Evolutionary conservation across 768 basidiomycete genomes (phyloP).

Genomic region (Trametes villosa): DNA sequence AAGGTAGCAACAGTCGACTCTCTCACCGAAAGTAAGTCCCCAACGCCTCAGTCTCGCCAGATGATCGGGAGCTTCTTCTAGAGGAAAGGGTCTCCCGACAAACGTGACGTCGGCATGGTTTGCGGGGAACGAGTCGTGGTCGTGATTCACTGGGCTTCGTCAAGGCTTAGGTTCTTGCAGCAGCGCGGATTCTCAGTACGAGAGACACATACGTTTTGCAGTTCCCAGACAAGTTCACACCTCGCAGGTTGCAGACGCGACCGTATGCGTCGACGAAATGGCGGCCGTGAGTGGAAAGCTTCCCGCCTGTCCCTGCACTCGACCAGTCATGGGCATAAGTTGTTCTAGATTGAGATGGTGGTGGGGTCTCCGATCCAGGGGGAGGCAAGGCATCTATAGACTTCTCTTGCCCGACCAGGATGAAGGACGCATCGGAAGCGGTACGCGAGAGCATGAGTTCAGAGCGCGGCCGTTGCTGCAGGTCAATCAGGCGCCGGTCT

Average conservation of each 20-base stretch:
- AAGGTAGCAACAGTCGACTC: neutral
- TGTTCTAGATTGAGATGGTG: neutral
- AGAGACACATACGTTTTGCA: slow-evolving; percentile 71
- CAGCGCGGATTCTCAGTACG: neutral
- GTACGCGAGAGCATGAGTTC: slow-evolving; percentile 24
- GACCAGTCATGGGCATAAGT: slow-evolving; percentile 81
- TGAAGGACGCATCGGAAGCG: slow-evolving; percentile 32
- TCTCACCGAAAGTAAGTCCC: slow-evolving; percentile 86
- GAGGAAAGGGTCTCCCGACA: slow-evolving; percentile 88
- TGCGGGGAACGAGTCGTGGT: slow-evolving; percentile 69
- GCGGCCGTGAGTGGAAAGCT: slow-evolving; percentile 64
- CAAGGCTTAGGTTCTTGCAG: slow-evolving; percentile 3
- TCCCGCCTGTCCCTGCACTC: slow-evolving; percentile 53
- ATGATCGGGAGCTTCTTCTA: slow-evolving; percentile 87
- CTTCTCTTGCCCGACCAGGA: slow-evolving; percentile 23
- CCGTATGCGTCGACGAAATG: slow-evolving; percentile 84
- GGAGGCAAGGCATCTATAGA: too few relatives aligned
- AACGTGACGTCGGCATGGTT: slow-evolving; percentile 74
- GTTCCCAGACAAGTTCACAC: slow-evolving; percentile 84
- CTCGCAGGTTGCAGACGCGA: slow-evolving; percentile 79
- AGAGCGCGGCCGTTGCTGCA: too few relatives aligned
- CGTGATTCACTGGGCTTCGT: slow-evolving; percentile 67
- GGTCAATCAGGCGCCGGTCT: too few relatives aligned
- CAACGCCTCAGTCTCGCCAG: slow-evolving; percentile 80
- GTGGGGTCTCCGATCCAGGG: too few relatives aligned